Conservation (phyloP, 352 stramenopile genomes). For the Globisporangium acanthophoron region DNA sequence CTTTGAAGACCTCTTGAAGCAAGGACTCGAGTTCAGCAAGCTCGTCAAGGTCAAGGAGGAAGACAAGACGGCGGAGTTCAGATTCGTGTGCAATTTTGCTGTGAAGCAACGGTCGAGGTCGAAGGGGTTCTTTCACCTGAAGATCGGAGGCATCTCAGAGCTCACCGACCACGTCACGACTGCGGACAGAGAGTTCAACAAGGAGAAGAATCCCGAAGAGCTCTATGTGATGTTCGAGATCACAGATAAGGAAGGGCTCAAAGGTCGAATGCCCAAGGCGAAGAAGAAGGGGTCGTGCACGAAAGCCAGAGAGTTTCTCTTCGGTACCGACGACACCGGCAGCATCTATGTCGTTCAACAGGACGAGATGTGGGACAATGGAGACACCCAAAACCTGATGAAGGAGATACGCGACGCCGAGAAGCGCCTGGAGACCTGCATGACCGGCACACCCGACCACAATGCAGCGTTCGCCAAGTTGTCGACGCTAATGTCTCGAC, state of each 20-base stretch:
- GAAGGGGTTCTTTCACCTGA: conserved; percentile 32
- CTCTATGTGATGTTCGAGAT: conserved; percentile 46
- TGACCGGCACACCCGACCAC: conserved; percentile 16
- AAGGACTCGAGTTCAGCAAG: conserved; percentile 47
- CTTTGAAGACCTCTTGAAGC: conserved; percentile 34
- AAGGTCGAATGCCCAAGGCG: conserved; percentile 7
- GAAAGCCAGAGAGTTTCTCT: conserved; percentile 14
- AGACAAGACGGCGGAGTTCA: conserved; percentile 14
- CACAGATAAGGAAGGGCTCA: conserved; percentile 18
- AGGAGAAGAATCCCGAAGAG: conserved; percentile 25
- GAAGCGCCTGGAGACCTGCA: conserved; percentile 16
- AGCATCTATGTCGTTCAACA: conserved; percentile 19
- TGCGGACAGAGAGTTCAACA: conserved; percentile 26
- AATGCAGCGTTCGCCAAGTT: conserved; percentile 14
- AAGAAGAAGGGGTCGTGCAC: conserved; percentile 5
- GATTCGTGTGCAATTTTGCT: conserved; percentile 22
- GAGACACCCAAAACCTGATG: conserved; percentile 28
- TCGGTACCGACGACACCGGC: conserved; percentile 17
- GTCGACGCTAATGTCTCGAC: conserved; percentile 15
- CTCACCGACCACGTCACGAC: conserved; percentile 29
- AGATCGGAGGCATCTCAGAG: conserved; percentile 33
- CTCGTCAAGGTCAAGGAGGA: conserved; percentile 27
- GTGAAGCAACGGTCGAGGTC: conserved; percentile 24
- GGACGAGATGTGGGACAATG: conserved; percentile 36
- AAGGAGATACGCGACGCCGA: conserved; percentile 21